Conservation (phyloP, 257 asterid genomes). For the Solanum chilense region DNA sequence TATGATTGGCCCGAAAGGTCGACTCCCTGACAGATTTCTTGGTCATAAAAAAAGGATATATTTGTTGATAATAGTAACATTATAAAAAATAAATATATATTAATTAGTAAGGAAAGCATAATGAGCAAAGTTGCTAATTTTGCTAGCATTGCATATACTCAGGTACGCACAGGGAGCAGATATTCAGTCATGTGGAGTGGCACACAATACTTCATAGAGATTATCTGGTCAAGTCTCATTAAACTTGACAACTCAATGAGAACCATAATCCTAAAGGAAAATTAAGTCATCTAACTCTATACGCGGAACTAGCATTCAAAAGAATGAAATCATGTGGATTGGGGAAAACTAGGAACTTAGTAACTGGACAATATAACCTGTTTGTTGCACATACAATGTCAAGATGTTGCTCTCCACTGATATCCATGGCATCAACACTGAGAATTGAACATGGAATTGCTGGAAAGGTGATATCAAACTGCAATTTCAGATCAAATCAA, state of each 20-base stretch:
- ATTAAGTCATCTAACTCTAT: not conserved
- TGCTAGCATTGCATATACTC: not conserved
- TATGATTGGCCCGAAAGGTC: not conserved
- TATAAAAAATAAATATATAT: too few species aligned
- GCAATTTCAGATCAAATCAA: slow-evolving; percentile 35
- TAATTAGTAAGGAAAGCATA: not conserved
- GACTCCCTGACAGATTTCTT: not conserved
- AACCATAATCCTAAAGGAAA: not conserved
- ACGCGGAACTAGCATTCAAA: not conserved
- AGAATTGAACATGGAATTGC: slow-evolving; percentile 89
- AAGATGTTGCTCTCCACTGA: slow-evolving; percentile 97
- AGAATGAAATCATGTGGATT: not conserved
- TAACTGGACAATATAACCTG: not conserved
- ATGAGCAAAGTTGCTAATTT: not conserved
- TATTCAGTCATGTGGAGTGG: not conserved
- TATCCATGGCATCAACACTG: slow-evolving; percentile 98
- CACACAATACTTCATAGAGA: not conserved
- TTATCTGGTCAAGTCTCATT: not conserved
- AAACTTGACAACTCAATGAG: not conserved
- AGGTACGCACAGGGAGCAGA: not conserved
- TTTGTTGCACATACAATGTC: slow-evolving; percentile 62
- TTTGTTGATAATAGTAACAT: not conserved
- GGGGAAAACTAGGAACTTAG: not conserved
- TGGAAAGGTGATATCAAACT: slow-evolving; percentile 98
- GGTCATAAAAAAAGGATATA: not conserved